Base-by-base conservation (phyloP, 2,329 filamentous ascomycete species). In the Nigrospora oryzae region DNA sequence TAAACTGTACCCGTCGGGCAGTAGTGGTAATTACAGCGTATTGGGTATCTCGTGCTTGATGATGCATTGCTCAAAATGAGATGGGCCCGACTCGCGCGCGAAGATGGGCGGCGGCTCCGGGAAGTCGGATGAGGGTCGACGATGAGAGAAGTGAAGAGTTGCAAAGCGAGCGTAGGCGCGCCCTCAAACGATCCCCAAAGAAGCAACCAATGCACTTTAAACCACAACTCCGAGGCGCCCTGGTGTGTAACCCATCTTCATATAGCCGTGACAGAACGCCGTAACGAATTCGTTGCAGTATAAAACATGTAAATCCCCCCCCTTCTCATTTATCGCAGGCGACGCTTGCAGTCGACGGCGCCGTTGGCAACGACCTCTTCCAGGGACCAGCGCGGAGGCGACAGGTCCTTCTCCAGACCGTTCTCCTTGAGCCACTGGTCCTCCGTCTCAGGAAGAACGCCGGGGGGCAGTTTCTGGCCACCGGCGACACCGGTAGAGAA, bases 401-500 rank as follows among this genome's bases (percentile, higher is more conserved):
- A 69, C 54, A 95, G 73, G 44, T 93, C 81, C 52, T 88, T 84
- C 52, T 87, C 77, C 15, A 90, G 64, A 36, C 78, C 77, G 40
- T 75, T 78, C 45, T 73, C 71, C 56, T 73, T 74, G 45, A 75
- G 71, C 74, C 81, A 81, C 56, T 86, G 79, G 50, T 75, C 71
- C 64, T 94, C 86, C 62, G 84, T 81, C 59, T 91, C 81, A 11
- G 81, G 74, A 0, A 78, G 76, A 35, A 88, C 73, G 14, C 81
- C 85, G 33, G 86, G 84, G 4, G 83, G 82, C 3, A 91, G 83
- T 41, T 88, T 79, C 34, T 86, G 80, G 46, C 93, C 93, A 52
- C 93, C 93, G 12, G 93, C 91, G 57, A 96, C 81, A 53, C 93
- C 93, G 13, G 87, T 94, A n/a, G 89, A 95, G 69, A 95, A 96